A percentile compares a stretch with the other conserved stretches of the same genome.
phyloP scores from a whole-genome alignment of 2,329 filamentous ascomycete genomes.

The Ceratocystis cubensis region DNA sequence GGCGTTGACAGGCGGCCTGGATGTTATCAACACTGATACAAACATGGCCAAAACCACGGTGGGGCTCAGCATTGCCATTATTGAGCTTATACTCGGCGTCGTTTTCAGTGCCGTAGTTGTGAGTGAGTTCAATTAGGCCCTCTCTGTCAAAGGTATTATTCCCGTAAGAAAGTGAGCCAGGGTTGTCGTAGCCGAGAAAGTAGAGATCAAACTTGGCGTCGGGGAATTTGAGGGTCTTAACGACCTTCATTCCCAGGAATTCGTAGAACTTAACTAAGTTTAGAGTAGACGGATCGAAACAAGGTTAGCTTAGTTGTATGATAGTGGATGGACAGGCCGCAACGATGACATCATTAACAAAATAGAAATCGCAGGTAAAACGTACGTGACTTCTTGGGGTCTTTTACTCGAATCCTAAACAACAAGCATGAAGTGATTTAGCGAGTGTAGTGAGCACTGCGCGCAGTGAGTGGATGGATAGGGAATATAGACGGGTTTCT shows the following conservation, averaged over 20 bases:
- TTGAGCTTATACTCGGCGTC: slow-evolving; percentile 68
- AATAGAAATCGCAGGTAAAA: not conserved
- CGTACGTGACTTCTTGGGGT: slow-evolving; percentile 66
- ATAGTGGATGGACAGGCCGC: not conserved
- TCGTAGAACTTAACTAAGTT: slow-evolving; percentile 76
- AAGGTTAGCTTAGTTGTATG: not conserved
- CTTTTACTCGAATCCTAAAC: slow-evolving; percentile 77
- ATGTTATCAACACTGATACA: slow-evolving; percentile 75
- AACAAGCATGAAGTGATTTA: not conserved
- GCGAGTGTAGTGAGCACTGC: slow-evolving; percentile 15
- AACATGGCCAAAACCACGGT: slow-evolving; percentile 74
- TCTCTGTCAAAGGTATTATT: slow-evolving; percentile 68
- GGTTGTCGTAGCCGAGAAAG: slow-evolving; percentile 79
- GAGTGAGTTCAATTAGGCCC: slow-evolving; percentile 75
- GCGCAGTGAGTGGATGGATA: not conserved
- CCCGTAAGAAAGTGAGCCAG: slow-evolving; percentile 59
- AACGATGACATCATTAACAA: not conserved
- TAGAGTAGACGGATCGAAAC: slow-evolving; percentile 12
- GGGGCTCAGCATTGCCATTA: slow-evolving; percentile 84
- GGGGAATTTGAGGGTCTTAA: slow-evolving; percentile 70
- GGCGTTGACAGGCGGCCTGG: slow-evolving; percentile 74
- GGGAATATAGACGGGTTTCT: not conserved
- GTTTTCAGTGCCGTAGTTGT: slow-evolving; percentile 78
- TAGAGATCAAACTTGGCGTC: slow-evolving; percentile 91
- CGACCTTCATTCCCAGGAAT: slow-evolving; percentile 72